Base-by-base conservation (phyloP, 345 rosid species). In the Excoecaria agallocha region DNA sequence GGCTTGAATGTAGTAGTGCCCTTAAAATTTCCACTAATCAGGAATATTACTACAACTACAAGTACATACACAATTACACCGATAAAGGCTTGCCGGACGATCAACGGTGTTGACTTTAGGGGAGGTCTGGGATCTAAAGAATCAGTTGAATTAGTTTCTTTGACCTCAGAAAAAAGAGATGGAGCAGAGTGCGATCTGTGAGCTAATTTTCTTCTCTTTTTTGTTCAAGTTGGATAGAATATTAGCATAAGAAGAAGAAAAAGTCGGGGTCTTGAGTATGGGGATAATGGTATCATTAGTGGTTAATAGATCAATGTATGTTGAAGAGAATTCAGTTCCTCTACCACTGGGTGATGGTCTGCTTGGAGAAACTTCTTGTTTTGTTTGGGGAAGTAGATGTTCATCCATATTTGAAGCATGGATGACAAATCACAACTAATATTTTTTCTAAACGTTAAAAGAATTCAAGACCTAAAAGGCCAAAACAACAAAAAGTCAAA, bases 161-260 rank as follows among this genome's bases (percentile, higher is more conserved):
- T 80, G 35, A 68, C 77, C 1, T 84, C 69, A 15, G 90, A 76
- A 71, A 90, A 76, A n/a, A 88, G 63, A 0, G 90, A 80, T 8
- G 94, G 94, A 22, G 94, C 87, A 1, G 91, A 89, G 68, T 86
- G 74, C 0, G 90, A 88, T 2, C 91, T 78, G 56, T 73, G 84
- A 51, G 81, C 20, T 25, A 75, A 77, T 37, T 68, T 82, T 37
- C 69, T 59, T 51, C 76, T 78, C 81, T 72, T 63, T 63, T 71
- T 77, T 80, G 86, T 76, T 84, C 67, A 89, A 75, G 70, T 76
- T 80, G 78, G 87, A 81, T 48, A 86, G 65, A 76, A 86, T 81
- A 79, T 84, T 86, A 11, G 71, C 71, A 56, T 69, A 74, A 57
- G 93, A 80, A 35, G 87, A 52, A 24, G 86, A 56, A 30, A 30